phyloP scores from a whole-genome alignment of 352 stramenopile species.

The Elongisporangium anandrum region DNA sequence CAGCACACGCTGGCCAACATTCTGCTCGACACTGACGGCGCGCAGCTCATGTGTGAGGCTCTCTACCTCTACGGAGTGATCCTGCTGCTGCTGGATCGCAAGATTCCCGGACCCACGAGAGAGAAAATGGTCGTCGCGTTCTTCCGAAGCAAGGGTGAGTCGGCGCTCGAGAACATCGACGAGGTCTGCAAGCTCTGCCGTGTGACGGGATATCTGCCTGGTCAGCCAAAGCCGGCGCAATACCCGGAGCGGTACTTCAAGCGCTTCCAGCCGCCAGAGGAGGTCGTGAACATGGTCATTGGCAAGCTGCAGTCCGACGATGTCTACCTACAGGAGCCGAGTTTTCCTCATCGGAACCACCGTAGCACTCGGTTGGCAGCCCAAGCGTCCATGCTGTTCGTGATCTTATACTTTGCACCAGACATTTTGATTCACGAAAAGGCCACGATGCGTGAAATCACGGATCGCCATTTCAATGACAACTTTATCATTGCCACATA shows the following conservation, averaged over 20 bases:
- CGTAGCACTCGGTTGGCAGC: constrained; percentile 86
- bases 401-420: constrained; percentile 93
- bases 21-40: constrained; percentile 90
- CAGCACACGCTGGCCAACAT: constrained; percentile 94
- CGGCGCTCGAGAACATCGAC: constrained; percentile 87
- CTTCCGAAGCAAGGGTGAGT: constrained; percentile 87
- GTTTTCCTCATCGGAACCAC: constrained; percentile 92
- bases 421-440: constrained; percentile 91
- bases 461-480: constrained; percentile 95
- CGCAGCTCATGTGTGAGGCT: constrained; percentile 93
- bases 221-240: constrained; percentile 76
- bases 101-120: constrained; percentile 82
- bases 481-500: constrained; percentile 96
- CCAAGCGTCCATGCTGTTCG: constrained; percentile 94
- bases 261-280: constrained; percentile 80
- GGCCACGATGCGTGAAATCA: constrained; percentile 92
- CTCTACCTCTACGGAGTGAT: constrained; percentile 95
- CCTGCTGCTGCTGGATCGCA: constrained; percentile 91
- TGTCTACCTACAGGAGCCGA: constrained; percentile 89
- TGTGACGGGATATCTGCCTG: constrained; percentile 86
- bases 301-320: constrained; percentile 93
- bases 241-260: constrained; percentile 89
- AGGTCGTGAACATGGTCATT: constrained; percentile 91
- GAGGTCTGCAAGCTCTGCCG: constrained; percentile 90
- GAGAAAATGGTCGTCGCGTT: constrained; percentile 92